Evolutionary conservation across 805 yeast species (phyloP).

Genomic region (Starmerella scarabaei): DNA sequence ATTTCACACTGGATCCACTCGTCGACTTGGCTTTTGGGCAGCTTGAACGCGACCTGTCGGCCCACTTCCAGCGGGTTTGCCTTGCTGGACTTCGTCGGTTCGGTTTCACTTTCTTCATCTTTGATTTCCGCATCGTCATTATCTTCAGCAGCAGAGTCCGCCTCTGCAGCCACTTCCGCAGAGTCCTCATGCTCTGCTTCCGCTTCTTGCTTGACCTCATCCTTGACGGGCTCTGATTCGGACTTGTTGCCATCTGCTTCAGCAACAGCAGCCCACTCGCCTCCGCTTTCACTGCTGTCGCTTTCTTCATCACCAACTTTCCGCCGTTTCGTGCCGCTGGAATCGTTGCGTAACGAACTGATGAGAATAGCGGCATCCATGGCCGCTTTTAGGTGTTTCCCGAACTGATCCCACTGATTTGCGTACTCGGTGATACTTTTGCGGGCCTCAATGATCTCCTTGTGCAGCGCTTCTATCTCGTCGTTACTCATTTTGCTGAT

Average conservation of each 20-base stretch:
- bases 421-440: constrained; percentile 1
- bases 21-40: constrained; percentile 52
- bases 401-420: constrained; percentile 17
- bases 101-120: neutral
- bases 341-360: constrained; percentile 9
- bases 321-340: constrained; percentile 16
- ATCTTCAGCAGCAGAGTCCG: neutral
- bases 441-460: constrained; percentile 2
- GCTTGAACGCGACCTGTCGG: constrained; percentile 78
- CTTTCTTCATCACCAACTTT: neutral
- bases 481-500: constrained; percentile 4
- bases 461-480: constrained; percentile 5
- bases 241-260: neutral
- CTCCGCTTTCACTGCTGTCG: neutral
- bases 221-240: neutral
- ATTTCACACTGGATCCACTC: constrained; percentile 98
- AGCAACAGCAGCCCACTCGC: neutral
- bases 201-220: neutral
- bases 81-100: constrained; percentile 8
- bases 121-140: neutral
- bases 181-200: neutral
- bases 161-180: neutral
- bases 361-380: constrained; percentile 20
- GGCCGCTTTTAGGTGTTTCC: constrained; percentile 18
- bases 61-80: constrained; percentile 48